Evolutionary conservation across 345 rosid species (phyloP), one percentile per base, ranked within the genome.

Genomic region (Reutealis trisperma): DNA sequence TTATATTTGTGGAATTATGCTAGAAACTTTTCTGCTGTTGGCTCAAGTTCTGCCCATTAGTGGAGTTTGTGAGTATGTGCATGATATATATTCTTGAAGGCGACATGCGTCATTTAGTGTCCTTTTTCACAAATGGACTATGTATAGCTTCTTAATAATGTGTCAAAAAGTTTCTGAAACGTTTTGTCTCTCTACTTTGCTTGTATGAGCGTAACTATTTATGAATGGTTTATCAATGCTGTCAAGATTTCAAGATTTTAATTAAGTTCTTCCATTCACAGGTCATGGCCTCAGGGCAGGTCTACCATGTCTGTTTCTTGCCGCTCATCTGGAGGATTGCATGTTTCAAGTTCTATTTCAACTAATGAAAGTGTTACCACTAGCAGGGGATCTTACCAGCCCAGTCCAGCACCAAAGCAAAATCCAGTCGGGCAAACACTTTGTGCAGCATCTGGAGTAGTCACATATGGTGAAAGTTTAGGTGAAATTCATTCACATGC

Each of bases 361-460:
- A 11, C 24, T 79, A 70, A 44, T 65, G 74, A 73, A 62, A 67
- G 54, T 34, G 71, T 66, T 52, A 68, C 65, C 52, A 44, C 65
- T n/a, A 45, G 19, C 34, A 71, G 73, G 64, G 73, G 79, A 49
- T 77, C 77, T 59, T 37, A 63, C 69, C 63, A 24, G 19, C 25
- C 14, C 57, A 42, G 77, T 62, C 49, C 75, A 2, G 70, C 64
- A 77, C 67, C 71, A 69, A 86, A 80, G 86, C 83, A 85, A 82
- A 85, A 83, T 72, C 70, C 77, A 30, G 41, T 66, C 52, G 83
- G 83, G 58, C 89, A 80, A 80, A 72, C 86, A 37, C 63, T 70
- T 79, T 83, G 84, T 57, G 74, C 89, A 1, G 45, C 85, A 41
- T 54, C 72, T 2, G 90, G 89, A 79, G 87, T 69, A 54, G 60